phyloP scores from a whole-genome alignment of 2,329 filamentous ascomycete species.

The Coniochaeta sp. region DNA sequence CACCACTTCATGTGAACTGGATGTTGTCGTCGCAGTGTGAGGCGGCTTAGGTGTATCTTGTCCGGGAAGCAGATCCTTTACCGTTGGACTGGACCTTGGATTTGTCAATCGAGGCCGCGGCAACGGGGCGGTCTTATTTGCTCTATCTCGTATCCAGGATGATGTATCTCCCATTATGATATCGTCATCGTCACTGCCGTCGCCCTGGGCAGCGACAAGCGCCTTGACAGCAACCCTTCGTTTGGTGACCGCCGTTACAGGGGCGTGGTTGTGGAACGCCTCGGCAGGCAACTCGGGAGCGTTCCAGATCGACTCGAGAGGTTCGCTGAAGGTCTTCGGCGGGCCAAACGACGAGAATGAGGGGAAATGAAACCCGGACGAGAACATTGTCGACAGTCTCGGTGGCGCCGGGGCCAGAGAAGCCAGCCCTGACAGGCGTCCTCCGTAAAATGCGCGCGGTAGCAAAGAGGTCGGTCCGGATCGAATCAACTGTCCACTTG shows the following conservation, averaged over 20 bases:
- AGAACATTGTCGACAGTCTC: conserved; percentile 12
- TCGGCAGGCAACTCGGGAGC: conserved; percentile 24
- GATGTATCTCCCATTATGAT: conserved; percentile 14
- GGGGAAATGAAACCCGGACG: conserved; percentile 6
- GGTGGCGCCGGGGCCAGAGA: conserved; percentile 5
- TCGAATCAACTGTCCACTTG: not conserved
- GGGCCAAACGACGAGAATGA: conserved; percentile 5
- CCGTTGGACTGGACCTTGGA: not conserved
- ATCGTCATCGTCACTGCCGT: conserved; percentile 22
- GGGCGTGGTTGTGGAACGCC: conserved; percentile 7
- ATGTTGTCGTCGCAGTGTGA: not conserved
- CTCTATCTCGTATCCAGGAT: not conserved
- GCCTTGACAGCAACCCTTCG: conserved; percentile 8
- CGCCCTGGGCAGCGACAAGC: conserved; percentile 6
- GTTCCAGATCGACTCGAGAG: conserved; percentile 29
- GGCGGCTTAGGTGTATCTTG: not conserved
- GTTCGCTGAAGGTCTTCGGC: conserved; percentile 4
- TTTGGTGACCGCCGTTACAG: not conserved
- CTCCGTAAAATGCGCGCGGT: not conserved
- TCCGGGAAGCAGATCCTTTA: not conserved
- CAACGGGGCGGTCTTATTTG: not conserved
- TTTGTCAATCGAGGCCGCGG: not conserved
- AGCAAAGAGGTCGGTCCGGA: not conserved
- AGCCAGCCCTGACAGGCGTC: not conserved
- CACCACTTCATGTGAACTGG: not conserved